phyloP scores from a whole-genome alignment of 768 basidiomycete genomes.

The Cystobasidium tubakii region DNA sequence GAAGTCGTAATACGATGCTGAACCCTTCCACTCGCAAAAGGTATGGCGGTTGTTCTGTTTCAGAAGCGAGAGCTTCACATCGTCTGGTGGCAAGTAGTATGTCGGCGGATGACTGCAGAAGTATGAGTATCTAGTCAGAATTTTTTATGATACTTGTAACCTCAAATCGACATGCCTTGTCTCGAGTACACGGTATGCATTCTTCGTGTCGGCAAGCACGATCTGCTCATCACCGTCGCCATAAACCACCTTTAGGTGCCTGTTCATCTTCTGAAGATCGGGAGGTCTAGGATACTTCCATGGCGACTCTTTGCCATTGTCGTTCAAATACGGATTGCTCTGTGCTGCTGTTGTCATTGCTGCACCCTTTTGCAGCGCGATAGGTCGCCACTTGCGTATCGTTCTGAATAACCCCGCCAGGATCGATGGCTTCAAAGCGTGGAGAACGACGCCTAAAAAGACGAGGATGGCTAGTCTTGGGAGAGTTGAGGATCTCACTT shows the following conservation, averaged over 20 bases:
- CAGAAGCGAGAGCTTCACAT: constrained; percentile 22
- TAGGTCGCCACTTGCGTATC: neutral
- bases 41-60: constrained; percentile 5
- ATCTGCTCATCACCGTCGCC: constrained; percentile 12
- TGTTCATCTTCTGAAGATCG: constrained; percentile 5
- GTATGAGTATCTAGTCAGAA: neutral
- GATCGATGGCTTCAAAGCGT: neutral
- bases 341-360: neutral
- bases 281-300: constrained; percentile 32
- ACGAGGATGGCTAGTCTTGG: neutral
- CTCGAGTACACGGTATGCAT: constrained; percentile 27
- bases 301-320: constrained; percentile 21
- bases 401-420: neutral
- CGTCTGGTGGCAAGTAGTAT: constrained; percentile 34
- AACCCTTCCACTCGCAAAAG: constrained; percentile 40
- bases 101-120: constrained; percentile 18
- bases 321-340: constrained; percentile 3
- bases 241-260: constrained; percentile 22
- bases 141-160: neutral
- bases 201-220: constrained; percentile 2
- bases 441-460: neutral
- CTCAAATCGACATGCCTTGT: neutral
- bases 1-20: constrained; percentile 34
- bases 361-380: neutral
- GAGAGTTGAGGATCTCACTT: neutral